Percentiles rank a stretch among this genome's conserved stretches.
Conservation (phyloP, 768 basidiomycete genomes). For the Termitomyces sp. region DNA sequence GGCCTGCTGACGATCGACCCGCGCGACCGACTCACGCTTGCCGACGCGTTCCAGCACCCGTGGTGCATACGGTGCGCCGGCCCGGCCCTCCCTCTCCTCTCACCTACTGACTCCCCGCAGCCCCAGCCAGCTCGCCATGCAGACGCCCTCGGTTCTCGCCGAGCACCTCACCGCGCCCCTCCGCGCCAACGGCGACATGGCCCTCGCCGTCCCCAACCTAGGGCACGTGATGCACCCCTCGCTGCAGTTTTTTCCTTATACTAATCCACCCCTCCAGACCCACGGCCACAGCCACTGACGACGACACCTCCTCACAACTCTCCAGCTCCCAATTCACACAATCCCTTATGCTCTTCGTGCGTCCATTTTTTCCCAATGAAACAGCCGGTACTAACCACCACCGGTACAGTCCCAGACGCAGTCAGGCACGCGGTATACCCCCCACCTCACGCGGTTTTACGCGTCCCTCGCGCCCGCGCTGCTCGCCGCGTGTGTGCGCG, state of each 20-base stretch:
- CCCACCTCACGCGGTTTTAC: constrained; percentile 81
- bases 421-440: constrained; percentile 63
- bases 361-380: constrained; percentile 19
- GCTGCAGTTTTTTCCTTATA: too few species aligned
- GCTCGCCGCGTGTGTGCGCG: constrained; percentile 48
- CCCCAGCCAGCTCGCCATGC: constrained; percentile 61
- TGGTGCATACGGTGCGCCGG: constrained; percentile 64
- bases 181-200: constrained; percentile 67
- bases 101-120: constrained; percentile 25
- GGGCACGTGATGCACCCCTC: constrained; percentile 6
- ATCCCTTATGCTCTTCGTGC: constrained; percentile 73
- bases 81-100: background rate
- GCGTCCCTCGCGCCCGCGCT: constrained; percentile 47
- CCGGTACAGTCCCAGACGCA: constrained; percentile 87
- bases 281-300: background rate
- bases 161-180: constrained; percentile 66
- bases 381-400: background rate
- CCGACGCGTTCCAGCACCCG: constrained; percentile 43
- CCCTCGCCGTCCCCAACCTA: constrained; percentile 57
- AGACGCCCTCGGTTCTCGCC: constrained; percentile 50
- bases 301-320: constrained; percentile 19
- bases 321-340: constrained; percentile 74
- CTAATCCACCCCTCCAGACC: background rate
- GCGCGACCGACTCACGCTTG: constrained; percentile 55
- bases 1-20: constrained; percentile 74